These are phyloP conservation scores for Bipolaris sorokiniana DNA, from an alignment of 2,329 filamentous ascomycete genomes.

Conservation along the genomic window DNA sequence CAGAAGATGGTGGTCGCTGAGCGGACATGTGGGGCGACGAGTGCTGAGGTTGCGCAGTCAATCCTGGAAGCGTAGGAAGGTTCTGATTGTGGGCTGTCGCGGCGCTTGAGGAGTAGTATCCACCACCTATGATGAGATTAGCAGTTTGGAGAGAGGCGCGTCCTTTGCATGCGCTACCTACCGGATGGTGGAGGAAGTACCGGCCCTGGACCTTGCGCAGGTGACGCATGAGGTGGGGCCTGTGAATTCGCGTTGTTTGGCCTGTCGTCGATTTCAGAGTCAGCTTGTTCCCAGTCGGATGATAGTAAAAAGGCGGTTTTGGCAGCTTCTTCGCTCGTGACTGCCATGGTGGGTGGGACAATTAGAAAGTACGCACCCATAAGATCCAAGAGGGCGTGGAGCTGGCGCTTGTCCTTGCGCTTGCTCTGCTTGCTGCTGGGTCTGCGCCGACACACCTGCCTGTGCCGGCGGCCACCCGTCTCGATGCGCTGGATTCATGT, in stretches of 20 bases:
- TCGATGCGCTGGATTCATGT: slow-evolving; percentile 51
- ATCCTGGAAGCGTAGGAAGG: slow-evolving; percentile 53
- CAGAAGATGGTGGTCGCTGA: slow-evolving; percentile 46
- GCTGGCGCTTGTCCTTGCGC: slow-evolving; percentile 42
- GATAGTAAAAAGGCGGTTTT: slow-evolving; percentile 16
- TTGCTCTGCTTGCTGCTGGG: slow-evolving; percentile 47
- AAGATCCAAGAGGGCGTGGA: slow-evolving; percentile 44
- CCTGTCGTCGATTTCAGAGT: slow-evolving; percentile 29
- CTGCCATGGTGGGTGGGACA: slow-evolving; percentile 12
- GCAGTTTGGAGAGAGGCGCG: slow-evolving; percentile 13
- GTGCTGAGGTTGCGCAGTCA: slow-evolving; percentile 55
- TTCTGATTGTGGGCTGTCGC: slow-evolving; percentile 49
- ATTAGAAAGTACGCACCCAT: slow-evolving; percentile 40
- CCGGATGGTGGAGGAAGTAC: slow-evolving; percentile 51
- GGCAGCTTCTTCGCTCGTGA: slow-evolving; percentile 25
- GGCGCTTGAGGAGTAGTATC: slow-evolving; percentile 51
- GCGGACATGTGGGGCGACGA: slow-evolving; percentile 46
- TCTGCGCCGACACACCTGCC: slow-evolving; percentile 55
- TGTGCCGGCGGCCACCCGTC: slow-evolving; percentile 54
- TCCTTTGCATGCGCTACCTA: slow-evolving; percentile 31
- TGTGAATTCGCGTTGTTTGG: slow-evolving; percentile 43
- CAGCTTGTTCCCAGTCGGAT: slow-evolving; percentile 25
- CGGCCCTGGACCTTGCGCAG: slow-evolving; percentile 44
- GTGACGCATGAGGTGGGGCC: slow-evolving; percentile 42
- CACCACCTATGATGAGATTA: slow-evolving; percentile 37